Conservation (phyloP, 805 yeast genomes). For the Candida chauliodis region DNA sequence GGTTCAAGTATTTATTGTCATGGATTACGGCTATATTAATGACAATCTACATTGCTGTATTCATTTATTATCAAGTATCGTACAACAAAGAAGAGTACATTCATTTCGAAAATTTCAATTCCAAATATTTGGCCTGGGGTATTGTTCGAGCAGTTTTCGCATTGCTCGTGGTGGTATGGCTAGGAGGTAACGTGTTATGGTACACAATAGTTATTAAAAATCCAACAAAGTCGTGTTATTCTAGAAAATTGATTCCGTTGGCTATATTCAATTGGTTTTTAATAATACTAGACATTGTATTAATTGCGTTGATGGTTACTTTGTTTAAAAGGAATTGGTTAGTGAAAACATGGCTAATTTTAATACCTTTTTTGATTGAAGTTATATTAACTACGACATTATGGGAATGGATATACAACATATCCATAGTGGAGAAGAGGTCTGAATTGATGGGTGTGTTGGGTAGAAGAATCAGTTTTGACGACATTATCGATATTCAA, state of each 20-base stretch:
- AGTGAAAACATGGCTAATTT: constrained; percentile 47
- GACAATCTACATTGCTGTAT: constrained; percentile 18
- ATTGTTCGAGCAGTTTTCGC: constrained; percentile 28
- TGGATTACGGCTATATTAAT: constrained; percentile 28
- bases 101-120: not conserved
- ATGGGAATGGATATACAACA: constrained; percentile 66
- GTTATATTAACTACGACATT: constrained; percentile 50
- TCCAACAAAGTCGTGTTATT: constrained; percentile 42
- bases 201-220: constrained; percentile 37
- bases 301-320: constrained; percentile 24
- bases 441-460: constrained; percentile 55
- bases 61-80: constrained; percentile 12
- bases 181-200: constrained; percentile 30
- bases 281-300: constrained; percentile 33
- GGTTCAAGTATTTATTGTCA: constrained; percentile 24
- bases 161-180: constrained; percentile 24
- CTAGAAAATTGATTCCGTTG: constrained; percentile 44
- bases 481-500: constrained; percentile 26
- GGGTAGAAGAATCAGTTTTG: constrained; percentile 55
- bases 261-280: constrained; percentile 43
- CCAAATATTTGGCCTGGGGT: constrained; percentile 14
- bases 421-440: constrained; percentile 46
- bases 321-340: constrained; percentile 29
- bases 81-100: constrained; percentile 7
- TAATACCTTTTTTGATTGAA: constrained; percentile 42